These are phyloP conservation scores for Pythium angustatum DNA, from an alignment of 352 stramenopile genomes.

Conservation along the genomic window DNA sequence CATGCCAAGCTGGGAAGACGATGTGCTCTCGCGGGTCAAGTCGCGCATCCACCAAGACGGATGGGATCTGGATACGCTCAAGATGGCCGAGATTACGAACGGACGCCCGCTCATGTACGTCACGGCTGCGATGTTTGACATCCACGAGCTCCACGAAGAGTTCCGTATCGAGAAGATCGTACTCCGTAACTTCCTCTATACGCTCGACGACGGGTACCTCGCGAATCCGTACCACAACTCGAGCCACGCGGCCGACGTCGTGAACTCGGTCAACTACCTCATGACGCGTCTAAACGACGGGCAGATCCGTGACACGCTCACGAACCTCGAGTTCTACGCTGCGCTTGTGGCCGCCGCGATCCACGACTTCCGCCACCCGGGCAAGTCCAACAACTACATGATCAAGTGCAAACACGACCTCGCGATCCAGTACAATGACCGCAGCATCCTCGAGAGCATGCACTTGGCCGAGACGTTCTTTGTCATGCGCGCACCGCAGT, in stretches of 20 bases:
- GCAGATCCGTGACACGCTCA: conserved; percentile 71
- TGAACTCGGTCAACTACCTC: conserved; percentile 84
- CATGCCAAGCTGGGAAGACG: conserved; percentile 67
- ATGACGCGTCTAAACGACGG: conserved; percentile 69
- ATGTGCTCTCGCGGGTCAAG: conserved; percentile 49
- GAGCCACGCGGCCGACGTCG: conserved; percentile 74
- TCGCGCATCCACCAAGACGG: conserved; percentile 58
- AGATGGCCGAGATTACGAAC: conserved; percentile 65
- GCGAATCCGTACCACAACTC: conserved; percentile 83
- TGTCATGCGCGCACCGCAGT: conserved; percentile 67
- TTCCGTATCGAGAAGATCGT: conserved; percentile 74
- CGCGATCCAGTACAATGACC: conserved; percentile 84
- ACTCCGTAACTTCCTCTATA: conserved; percentile 78
- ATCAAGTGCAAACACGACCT: conserved; percentile 80
- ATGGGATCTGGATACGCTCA: conserved; percentile 71
- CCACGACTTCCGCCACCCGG: conserved; percentile 84
- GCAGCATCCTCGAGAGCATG: conserved; percentile 85
- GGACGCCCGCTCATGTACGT: conserved; percentile 80
- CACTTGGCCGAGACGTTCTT: conserved; percentile 86
- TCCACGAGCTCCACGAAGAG: conserved; percentile 77
- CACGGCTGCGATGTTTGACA: conserved; percentile 74
- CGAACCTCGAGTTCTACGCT: conserved; percentile 79
- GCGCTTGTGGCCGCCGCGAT: conserved; percentile 78
- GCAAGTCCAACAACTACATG: conserved; percentile 86
- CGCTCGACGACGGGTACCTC: conserved; percentile 75